phyloP scores from a whole-genome alignment of 768 basidiomycete genomes.

The Tylopilus plumbeoviolaceoides region DNA sequence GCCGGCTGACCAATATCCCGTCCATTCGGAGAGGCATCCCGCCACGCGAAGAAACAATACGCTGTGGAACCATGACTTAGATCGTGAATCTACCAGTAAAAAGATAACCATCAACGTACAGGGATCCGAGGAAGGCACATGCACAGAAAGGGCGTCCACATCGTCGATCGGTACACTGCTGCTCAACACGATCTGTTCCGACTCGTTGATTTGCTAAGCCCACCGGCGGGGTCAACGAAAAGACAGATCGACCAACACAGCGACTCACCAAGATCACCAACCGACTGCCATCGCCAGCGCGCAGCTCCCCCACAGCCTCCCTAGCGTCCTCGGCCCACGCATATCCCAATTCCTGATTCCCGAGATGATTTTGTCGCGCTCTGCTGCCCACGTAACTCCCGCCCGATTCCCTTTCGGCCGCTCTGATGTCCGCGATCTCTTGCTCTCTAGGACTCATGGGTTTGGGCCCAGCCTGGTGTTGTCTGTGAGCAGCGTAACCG shows the following conservation, averaged over 20 bases:
- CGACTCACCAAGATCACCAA: conserved; percentile 61
- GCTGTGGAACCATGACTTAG: conserved; percentile 21
- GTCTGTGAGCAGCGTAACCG: conserved; percentile 70
- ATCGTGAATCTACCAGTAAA: background rate
- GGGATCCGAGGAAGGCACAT: conserved; percentile 57
- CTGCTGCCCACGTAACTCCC: conserved; percentile 56
- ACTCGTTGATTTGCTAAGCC: conserved; percentile 59
- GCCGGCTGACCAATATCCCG: conserved; percentile 56
- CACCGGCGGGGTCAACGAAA: background rate
- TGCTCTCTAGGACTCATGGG: conserved; percentile 81
- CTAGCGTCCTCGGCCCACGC: conserved; percentile 64
- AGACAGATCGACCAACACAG: background rate
- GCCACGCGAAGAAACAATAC: conserved; percentile 69
- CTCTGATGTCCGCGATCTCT: conserved; percentile 73
- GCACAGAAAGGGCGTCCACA: conserved; percentile 42
- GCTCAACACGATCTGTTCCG: conserved; percentile 56
- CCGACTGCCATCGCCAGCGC: conserved; percentile 41
- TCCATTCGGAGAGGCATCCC: conserved; percentile 39
- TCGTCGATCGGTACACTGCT: conserved; percentile 36
- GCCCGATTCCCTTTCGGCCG: conserved; percentile 65
- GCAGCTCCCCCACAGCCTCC: conserved; percentile 59
- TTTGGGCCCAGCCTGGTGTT: conserved; percentile 68
- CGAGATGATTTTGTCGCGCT: conserved; percentile 51
- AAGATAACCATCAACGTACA: conserved; percentile 27
- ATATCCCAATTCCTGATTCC: conserved; percentile 53